Base-by-base conservation (phyloP, 208 protist genomes). In the Angomonas deanei region DNA sequence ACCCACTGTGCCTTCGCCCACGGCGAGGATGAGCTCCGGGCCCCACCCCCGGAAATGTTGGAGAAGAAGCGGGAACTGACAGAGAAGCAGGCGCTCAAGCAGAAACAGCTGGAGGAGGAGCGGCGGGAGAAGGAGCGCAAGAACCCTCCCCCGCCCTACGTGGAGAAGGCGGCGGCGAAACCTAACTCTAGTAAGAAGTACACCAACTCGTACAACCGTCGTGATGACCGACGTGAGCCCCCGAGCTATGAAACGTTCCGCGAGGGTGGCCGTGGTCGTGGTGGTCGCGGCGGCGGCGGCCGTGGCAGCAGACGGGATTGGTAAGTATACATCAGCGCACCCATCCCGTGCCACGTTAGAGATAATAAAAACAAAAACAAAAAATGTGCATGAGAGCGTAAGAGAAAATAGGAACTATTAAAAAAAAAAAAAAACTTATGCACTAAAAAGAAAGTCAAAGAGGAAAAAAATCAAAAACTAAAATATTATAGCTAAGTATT, bases 1-100 rank as follows among this genome's bases (percentile, higher is more conserved):
- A 42, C 61, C 0, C 72, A 73, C 56, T 84, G 77, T 53, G 73
- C 70, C 28, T 84, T 80, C 52, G 77, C 77, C 0, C 77, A 84
- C 47, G 77, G 77, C 33, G 69, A 70, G 33, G 48, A 72, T 5
- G 77, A 84, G 64, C 63, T 77, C n/a, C 75, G 64, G 0, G 61
- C 52, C 62, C 33, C 49, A 10, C 55, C 67, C 30, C 54, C 34
- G 34, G 66, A 74, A 52, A 74, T 69, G 69, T 53, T 74, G 46
- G 34, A 67, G 63, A 63, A 61, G 27, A 74, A 74, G 55, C 23
- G 58, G 24, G 72, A 52, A 13, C 61, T 60, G 24, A 28, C 50
- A 31, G 57, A 64, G 60, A 6, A 71, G 27, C 34, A 64, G 47
- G 47, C 47, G 8, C 47, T 8, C 34, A 42, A 19, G 10, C 46